phyloP scores from a whole-genome alignment of 2,329 filamentous ascomycete genomes.

The Ophiostoma ulmi region DNA sequence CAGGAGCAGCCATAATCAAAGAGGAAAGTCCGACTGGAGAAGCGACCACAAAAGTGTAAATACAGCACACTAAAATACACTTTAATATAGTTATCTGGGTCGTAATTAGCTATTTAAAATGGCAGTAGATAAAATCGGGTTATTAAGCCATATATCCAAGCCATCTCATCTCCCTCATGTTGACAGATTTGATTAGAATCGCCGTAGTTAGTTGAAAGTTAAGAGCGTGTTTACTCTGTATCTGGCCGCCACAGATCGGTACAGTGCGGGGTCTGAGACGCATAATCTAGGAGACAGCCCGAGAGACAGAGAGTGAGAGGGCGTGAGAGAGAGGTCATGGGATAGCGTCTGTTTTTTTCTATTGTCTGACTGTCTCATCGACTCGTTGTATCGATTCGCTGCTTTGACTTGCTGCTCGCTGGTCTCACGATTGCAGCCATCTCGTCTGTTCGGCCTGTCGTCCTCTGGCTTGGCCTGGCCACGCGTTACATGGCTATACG shows the following conservation, averaged over 20 bases:
- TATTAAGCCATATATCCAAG: background rate
- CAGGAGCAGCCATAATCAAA: background rate
- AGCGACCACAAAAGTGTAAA: conserved; percentile 1
- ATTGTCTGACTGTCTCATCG: background rate
- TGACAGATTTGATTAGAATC: background rate
- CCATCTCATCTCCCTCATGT: background rate
- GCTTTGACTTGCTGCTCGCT: background rate
- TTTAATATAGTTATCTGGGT: too few species aligned
- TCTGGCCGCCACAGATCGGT: background rate
- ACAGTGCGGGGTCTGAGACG: conserved; percentile 9
- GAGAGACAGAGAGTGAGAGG: background rate
- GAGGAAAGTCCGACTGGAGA: background rate
- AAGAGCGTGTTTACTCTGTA: background rate
- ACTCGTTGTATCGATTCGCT: background rate
- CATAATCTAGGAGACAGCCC: conserved; percentile 1
- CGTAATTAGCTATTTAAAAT: background rate
- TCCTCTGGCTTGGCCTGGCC: conserved; percentile 7
- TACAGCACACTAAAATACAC: background rate
- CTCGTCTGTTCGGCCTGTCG: background rate
- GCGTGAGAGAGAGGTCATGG: background rate
- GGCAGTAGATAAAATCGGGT: background rate
- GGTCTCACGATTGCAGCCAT: background rate
- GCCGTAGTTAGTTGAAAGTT: too few species aligned
- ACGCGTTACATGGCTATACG: conserved; percentile 9
- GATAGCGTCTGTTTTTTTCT: background rate